Conservation (phyloP, 2,329 filamentous ascomycete species). For the Penicillium capsulatum region DNA sequence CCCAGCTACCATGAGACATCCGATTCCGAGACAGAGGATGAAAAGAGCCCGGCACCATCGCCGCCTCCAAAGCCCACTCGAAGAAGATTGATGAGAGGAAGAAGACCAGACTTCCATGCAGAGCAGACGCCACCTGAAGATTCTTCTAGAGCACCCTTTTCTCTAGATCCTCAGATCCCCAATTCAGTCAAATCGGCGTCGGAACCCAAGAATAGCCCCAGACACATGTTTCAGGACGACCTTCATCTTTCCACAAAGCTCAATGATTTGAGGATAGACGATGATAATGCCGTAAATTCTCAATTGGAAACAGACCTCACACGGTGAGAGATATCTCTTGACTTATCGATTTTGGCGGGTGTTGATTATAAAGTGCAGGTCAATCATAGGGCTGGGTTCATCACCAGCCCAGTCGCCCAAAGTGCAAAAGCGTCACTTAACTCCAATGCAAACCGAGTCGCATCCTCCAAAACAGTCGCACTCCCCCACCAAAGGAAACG, state of each 20-base stretch:
- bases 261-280: slow-evolving; percentile 18
- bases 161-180: slow-evolving; percentile 20
- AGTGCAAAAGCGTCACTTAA: slow-evolving; percentile 20
- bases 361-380: background rate
- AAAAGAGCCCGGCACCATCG: slow-evolving; percentile 16
- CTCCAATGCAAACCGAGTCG: slow-evolving; percentile 41
- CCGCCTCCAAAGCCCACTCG: slow-evolving; percentile 21
- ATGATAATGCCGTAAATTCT: slow-evolving; percentile 18
- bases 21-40: slow-evolving; percentile 28
- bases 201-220: slow-evolving; percentile 12
- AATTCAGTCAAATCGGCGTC: slow-evolving; percentile 15
- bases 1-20: slow-evolving; percentile 34
- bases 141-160: background rate
- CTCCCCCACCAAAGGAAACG: slow-evolving; percentile 48
- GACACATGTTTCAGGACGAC: slow-evolving; percentile 21
- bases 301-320: slow-evolving; percentile 17
- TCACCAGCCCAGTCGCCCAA: background rate
- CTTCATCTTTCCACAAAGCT: slow-evolving; percentile 22
- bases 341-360: background rate
- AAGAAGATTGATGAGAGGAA: slow-evolving; percentile 35
- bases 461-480: slow-evolving; percentile 38
- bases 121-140: background rate
- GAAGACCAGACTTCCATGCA: slow-evolving; percentile 18
- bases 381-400: slow-evolving; percentile 7
- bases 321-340: slow-evolving; percentile 16